Conservation (phyloP, 768 basidiomycete species). For the Rhizopogon sp. region DNA sequence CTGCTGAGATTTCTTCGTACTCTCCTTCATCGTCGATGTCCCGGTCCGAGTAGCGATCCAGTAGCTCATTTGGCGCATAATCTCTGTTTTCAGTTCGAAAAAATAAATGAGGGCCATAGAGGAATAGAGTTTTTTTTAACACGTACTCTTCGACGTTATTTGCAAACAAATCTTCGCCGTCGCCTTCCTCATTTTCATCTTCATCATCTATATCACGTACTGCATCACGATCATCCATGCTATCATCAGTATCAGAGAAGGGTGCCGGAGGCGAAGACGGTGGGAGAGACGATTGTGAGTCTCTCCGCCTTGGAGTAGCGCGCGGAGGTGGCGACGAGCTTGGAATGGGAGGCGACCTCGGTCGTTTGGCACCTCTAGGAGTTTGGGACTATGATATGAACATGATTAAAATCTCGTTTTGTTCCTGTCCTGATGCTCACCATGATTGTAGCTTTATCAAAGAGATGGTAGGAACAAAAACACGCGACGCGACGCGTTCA, state of each 20-base stretch:
- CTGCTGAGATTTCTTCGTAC: constrained; percentile 59
- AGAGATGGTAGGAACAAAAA: constrained; percentile 13
- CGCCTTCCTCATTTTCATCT: constrained; percentile 70
- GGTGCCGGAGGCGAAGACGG: constrained; percentile 80
- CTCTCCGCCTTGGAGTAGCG: constrained; percentile 43
- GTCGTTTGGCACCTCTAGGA: constrained; percentile 57
- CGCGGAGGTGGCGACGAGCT: constrained; percentile 42
- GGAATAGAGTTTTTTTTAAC: constrained; percentile 2
- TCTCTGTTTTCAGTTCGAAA: constrained; percentile 44
- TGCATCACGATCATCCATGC: constrained; percentile 64
- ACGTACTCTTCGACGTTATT: constrained; percentile 71
- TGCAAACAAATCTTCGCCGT: constrained; percentile 90
- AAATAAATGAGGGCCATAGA: constrained; percentile 7
- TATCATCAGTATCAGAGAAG: constrained; percentile 86
- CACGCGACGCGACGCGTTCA: constrained; percentile 44
- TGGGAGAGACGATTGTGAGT: constrained; percentile 72
- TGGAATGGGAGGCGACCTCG: constrained; percentile 49
- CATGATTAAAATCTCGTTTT: not conserved
- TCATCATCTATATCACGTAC: constrained; percentile 64
- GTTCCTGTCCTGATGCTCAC: constrained; percentile 18
- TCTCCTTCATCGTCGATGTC: constrained; percentile 84
- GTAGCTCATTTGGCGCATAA: constrained; percentile 74
- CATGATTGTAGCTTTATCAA: constrained; percentile 27
- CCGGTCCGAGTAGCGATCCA: constrained; percentile 85
- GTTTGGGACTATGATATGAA: constrained; percentile 29